Evolutionary conservation across 257 asterid genomes (phyloP).

Genomic region (Anisodus tanguticus): DNA sequence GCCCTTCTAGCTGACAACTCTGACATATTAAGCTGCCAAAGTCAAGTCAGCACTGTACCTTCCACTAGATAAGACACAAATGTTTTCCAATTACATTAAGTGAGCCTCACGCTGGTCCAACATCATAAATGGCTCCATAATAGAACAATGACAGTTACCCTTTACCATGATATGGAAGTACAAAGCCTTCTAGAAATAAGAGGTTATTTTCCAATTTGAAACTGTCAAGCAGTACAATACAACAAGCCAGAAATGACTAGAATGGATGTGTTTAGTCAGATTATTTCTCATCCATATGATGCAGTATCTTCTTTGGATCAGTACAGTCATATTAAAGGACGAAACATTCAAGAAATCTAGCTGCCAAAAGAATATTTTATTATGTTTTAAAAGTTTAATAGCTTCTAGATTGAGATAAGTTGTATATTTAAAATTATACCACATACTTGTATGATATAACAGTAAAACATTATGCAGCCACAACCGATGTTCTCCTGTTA

Average conservation of each 20-base stretch:
- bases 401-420: slow-evolving; percentile 18
- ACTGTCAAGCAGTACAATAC: not conserved
- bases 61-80: slow-evolving; percentile 8
- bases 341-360: slow-evolving; percentile 10
- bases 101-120: not conserved
- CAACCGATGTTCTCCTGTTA: slow-evolving; percentile 20
- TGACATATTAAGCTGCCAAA: slow-evolving; percentile 12
- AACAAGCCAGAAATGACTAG: slow-evolving; percentile 5
- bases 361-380: not conserved
- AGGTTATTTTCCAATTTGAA: not conserved
- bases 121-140: slow-evolving; percentile 17
- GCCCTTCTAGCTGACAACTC: slow-evolving; percentile 23
- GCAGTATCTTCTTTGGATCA: slow-evolving; percentile 11
- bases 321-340: not conserved
- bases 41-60: not conserved
- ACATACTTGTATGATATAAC: not conserved
- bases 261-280: not conserved
- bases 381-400: slow-evolving; percentile 1
- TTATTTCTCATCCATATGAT: not conserved
- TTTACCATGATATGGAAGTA: not conserved
- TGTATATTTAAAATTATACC: not conserved
- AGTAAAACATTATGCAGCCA: not conserved
- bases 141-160: slow-evolving; percentile 9
- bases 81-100: not conserved
- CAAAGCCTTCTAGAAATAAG: slow-evolving; percentile 18